Conservation (phyloP, 805 yeast species). For the Ogataea dorogensis region DNA sequence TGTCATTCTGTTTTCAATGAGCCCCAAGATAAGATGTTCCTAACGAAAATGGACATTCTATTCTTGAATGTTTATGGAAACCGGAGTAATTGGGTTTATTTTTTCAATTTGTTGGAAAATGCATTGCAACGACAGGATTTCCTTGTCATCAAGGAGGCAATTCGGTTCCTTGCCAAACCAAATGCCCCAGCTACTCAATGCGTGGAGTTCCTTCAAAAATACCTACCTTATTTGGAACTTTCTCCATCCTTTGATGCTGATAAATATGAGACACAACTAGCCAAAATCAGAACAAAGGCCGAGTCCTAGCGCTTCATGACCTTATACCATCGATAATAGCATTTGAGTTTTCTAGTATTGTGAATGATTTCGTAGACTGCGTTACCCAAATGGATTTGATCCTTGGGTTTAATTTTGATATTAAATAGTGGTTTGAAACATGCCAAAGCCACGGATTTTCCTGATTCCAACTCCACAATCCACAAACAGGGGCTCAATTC, state of each 20-base stretch:
- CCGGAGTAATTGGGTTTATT: conserved; percentile 19
- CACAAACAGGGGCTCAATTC: conserved; percentile 6
- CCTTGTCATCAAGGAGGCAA: conserved; percentile 10
- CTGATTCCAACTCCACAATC: conserved; percentile 8
- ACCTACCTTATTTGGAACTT: conserved; percentile 17
- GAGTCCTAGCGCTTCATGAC: conserved; percentile 10
- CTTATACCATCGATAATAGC: conserved; percentile 24
- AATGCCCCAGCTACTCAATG: conserved; percentile 11
- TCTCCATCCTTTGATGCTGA: conserved; percentile 7
- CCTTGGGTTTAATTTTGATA: conserved; percentile 11
- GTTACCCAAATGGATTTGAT: conserved; percentile 16
- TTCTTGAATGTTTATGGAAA: conserved; percentile 19
- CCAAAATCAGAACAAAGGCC: conserved; percentile 9
- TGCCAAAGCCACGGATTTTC: conserved; percentile 13
- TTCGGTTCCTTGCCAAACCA: conserved; percentile 9
- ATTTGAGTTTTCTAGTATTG: conserved; percentile 6
- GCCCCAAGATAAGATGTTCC: conserved; percentile 5
- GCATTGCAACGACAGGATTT: conserved; percentile 19
- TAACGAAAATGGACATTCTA: conserved; percentile 16
- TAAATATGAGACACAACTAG: conserved; percentile 4
- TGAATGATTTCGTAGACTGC: conserved; percentile 14
- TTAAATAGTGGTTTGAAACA: conserved; percentile 13
- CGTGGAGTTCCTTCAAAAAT: conserved; percentile 15
- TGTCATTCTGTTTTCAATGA: conserved; percentile 12
- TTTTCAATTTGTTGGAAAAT: conserved; percentile 14